Evolutionary conservation across 176 grass and related monocot genomes (phyloP).

Genomic region (Hordeum vulgare): DNA sequence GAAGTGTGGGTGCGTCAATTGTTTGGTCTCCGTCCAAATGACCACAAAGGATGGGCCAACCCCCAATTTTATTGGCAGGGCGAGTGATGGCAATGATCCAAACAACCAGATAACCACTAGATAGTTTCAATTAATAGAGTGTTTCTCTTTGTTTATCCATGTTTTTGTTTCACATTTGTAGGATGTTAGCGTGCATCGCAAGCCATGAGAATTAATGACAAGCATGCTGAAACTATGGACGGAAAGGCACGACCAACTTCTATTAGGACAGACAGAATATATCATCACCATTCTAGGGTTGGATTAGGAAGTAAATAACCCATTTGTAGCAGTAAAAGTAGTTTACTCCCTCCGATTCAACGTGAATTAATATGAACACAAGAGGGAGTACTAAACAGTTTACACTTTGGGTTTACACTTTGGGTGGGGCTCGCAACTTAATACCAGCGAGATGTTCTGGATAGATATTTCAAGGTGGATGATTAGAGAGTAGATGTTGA

Average conservation of each 20-base stretch:
- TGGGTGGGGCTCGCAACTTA: too few species aligned
- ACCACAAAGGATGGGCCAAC: too few species aligned
- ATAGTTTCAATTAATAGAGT: not conserved
- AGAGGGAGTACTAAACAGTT: not conserved
- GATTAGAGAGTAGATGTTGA: too few species aligned
- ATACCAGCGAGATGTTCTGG: too few species aligned
- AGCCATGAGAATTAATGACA: not conserved
- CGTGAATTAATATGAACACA: too few species aligned
- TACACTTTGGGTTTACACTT: too few species aligned
- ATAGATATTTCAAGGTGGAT: too few species aligned
- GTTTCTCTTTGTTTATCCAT: not conserved
- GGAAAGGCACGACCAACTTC: not conserved
- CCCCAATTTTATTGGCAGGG: too few species aligned
- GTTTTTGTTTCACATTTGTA: conserved; percentile 2
- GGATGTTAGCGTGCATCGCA: not conserved
- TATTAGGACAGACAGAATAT: not conserved
- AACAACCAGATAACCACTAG: not conserved
- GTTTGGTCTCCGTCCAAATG: too few species aligned
- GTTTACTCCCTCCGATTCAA: not conserved
- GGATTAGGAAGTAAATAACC: conserved; percentile 10
- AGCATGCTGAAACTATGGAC: not conserved
- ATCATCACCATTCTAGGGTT: not conserved
- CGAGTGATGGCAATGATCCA: too few species aligned
- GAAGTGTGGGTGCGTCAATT: too few species aligned
- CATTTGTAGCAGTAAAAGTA: not conserved